Evolutionary conservation across 2,329 filamentous ascomycete species (phyloP).

Genomic region (Colletotrichum sp.): DNA sequence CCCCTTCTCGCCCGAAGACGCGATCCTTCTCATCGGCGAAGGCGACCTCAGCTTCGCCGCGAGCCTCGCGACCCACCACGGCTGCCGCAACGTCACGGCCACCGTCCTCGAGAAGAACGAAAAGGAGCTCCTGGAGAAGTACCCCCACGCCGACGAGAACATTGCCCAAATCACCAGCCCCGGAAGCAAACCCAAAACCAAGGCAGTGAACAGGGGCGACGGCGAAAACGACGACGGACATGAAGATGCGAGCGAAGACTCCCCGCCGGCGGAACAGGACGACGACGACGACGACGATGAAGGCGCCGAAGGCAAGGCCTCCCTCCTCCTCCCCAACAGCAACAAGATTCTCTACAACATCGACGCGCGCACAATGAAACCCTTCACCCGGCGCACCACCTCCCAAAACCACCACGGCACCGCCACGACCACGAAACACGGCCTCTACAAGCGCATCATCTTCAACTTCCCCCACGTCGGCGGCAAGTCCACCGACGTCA

Average conservation of each 20-base stretch:
- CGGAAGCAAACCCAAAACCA: neutral
- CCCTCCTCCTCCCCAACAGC: slow-evolving; percentile 26
- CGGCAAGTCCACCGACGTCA: slow-evolving; percentile 89
- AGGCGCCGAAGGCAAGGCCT: slow-evolving; percentile 9
- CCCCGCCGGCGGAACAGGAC: slow-evolving; percentile 15
- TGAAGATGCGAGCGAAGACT: slow-evolving; percentile 3
- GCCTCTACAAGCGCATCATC: slow-evolving; percentile 74
- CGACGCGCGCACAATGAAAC: slow-evolving; percentile 69
- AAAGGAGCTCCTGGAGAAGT: slow-evolving; percentile 69
- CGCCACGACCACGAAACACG: slow-evolving; percentile 23
- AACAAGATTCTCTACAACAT: slow-evolving; percentile 62
- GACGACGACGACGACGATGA: neutral
- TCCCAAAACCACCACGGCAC: slow-evolving; percentile 24
- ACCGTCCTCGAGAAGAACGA: slow-evolving; percentile 68
- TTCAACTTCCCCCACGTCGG: slow-evolving; percentile 99
- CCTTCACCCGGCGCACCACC: slow-evolving; percentile 37
- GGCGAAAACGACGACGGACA: neutral
- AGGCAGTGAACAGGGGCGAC: neutral
- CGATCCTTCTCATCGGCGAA: slow-evolving; percentile 79
- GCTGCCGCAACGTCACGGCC: slow-evolving; percentile 69
- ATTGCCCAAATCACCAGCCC: slow-evolving; percentile 51
- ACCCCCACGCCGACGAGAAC: slow-evolving; percentile 70
- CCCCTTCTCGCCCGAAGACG: slow-evolving; percentile 69
- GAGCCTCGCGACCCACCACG: slow-evolving; percentile 68
- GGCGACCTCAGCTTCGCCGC: slow-evolving; percentile 81